Evolutionary conservation across 208 protist species (phyloP).

Genomic region (Wallacemonas rigidus): DNA sequence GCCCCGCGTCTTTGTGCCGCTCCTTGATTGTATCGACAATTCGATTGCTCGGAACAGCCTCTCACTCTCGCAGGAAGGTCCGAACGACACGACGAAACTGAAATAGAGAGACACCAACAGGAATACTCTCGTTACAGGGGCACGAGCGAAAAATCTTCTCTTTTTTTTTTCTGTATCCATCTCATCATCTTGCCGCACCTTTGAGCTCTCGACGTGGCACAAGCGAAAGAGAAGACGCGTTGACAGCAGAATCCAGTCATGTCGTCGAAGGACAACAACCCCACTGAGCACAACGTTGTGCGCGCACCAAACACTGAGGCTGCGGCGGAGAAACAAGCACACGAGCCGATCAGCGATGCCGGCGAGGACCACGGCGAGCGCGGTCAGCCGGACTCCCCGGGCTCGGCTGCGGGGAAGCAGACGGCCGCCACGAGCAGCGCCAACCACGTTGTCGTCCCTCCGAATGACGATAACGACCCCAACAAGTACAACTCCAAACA

Average conservation of each 20-base stretch:
- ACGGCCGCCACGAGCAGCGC: conserved; percentile 16
- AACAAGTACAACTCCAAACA: conserved; percentile 22
- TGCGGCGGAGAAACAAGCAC: background rate
- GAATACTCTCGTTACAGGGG: background rate
- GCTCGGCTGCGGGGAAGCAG: background rate
- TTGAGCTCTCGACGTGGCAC: background rate
- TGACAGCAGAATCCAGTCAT: background rate
- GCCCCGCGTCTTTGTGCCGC: background rate
- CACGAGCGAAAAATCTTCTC: background rate
- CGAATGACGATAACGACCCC: conserved; percentile 14
- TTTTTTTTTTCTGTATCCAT: conserved; percentile 5
- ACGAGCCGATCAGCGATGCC: conserved; percentile 8
- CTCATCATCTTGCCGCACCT: background rate
- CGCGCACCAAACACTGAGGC: conserved; percentile 29
- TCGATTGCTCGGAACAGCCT: conserved; percentile 1
- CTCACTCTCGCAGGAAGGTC: background rate
- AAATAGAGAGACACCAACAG: background rate
- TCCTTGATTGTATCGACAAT: conserved; percentile 7
- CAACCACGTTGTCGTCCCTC: background rate
- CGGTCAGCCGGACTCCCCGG: background rate
- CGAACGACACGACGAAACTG: background rate
- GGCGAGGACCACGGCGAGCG: background rate
- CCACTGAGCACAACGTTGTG: conserved; percentile 28
- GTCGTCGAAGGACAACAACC: background rate
- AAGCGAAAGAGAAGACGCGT: background rate